Base-by-base conservation (phyloP, 805 yeast genomes). In the Starmerella vitae region DNA sequence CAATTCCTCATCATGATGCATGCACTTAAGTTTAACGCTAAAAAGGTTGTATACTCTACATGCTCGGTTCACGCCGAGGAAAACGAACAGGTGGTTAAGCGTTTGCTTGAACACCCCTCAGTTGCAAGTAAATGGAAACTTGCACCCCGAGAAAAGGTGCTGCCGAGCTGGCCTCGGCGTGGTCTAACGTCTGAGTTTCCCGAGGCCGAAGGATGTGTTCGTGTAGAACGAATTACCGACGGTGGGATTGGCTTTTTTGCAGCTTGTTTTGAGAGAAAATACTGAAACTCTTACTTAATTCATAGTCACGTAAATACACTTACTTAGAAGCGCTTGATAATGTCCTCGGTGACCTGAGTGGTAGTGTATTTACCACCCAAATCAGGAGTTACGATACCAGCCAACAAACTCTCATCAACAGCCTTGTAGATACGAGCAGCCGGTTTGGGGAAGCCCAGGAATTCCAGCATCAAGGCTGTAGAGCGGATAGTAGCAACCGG, bases 211-310 rank as follows among this genome's bases (percentile, higher is more conserved):
- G 88, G 91, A 0, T 86, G 96, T 61, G 75, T 91, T 0, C 67
- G 99, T 48, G 79, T 86, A 0, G 61, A 76, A 31, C 94, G 96
- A 1, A 77, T 74, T 45, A 78, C 71, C 32, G 98, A 91, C 57
- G 98, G 97, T 22, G 98, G 98, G n/a, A 91, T 91, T 51, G 99
- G 99, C 0, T 91, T 91, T 56, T 91, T 91, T 60, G 97, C 96
- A 0, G 97, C 86, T 1, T 77, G 91, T 41, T 88, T 91, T 56
- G 80, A 81, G 46, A 68, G 79, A 14, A 20, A 17, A 28, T 28
- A 28, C 41, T 8, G n/a, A n/a, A n/a, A n/a, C n/a, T n/a, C n/a
- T n/a, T n/a, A n/a, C n/a, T n/a, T 5, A 31, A 17, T 12, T n/a
- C 14, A 9, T 9, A 17, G 32, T 8, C 8, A 14, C 18, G 10